These are phyloP conservation scores for Solanum tarapatanum DNA, from an alignment of 257 asterid species.

Conservation along the genomic window DNA sequence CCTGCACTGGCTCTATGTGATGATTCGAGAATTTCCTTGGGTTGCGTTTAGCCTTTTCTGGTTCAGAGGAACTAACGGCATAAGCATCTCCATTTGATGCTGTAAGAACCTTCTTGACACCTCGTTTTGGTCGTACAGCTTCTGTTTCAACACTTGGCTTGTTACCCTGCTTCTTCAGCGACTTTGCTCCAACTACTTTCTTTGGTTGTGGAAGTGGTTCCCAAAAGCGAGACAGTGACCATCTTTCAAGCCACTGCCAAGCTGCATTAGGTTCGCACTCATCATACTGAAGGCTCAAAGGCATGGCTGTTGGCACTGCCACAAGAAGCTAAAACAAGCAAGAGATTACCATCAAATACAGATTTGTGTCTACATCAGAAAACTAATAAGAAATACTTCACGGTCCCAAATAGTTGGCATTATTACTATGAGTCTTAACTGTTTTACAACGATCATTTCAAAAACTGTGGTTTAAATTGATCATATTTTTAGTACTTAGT, in stretches of 20 bases:
- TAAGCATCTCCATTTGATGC: constrained; percentile 40
- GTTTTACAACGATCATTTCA: background rate
- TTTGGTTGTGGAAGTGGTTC: constrained; percentile 40
- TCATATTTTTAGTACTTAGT: background rate
- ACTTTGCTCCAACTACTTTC: constrained; percentile 27
- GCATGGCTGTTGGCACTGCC: constrained; percentile 63
- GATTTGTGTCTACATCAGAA: background rate
- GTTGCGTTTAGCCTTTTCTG: constrained; percentile 17
- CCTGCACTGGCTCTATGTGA: constrained; percentile 7
- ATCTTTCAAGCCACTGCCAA: constrained; percentile 80
- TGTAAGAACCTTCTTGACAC: constrained; percentile 43
- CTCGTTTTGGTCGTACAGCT: constrained; percentile 54
- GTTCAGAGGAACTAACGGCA: constrained; percentile 21
- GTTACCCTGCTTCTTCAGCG: constrained; percentile 38
- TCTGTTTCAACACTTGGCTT: constrained; percentile 29
- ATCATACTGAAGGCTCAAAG: constrained; percentile 83
- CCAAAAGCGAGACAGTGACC: constrained; percentile 78
- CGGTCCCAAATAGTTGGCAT: background rate
- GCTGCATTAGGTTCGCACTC: constrained; percentile 64
- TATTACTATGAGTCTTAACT: background rate
- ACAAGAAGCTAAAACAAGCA: constrained; percentile 47
- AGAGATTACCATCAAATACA: background rate
- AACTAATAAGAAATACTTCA: background rate
- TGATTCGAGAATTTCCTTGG: constrained; percentile 4
- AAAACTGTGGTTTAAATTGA: background rate